Base-by-base conservation (phyloP, 2,329 filamentous ascomycete genomes). In the Macrophomina pseudophaseolina region DNA sequence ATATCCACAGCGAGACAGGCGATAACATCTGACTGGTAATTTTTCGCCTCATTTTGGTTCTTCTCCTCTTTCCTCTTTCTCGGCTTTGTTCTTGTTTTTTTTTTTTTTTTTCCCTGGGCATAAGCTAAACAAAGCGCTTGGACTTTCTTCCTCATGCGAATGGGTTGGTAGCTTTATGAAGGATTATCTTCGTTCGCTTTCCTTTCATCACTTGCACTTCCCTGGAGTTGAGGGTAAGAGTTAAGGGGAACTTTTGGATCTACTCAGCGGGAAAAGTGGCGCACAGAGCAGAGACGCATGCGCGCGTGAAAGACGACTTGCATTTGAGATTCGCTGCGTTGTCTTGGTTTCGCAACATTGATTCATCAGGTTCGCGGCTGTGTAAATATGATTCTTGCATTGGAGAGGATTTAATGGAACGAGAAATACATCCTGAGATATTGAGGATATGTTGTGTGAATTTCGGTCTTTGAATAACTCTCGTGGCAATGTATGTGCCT, bases 181-280 rank as follows among this genome's bases (percentile, higher is more conserved):
- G 46, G 14, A 28, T 52, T 11, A 52, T 32, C 35, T 28, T 54
- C 6, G 30, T 23, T 49, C 5, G 30, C 33, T 38, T 23, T 49
- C 23, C 28, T n/a, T 30, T 49, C 18, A 7, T 62, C 42, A 28
- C 16, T 35, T 62, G 58, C 58, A 62, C 58, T 62, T 62, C 58
- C 44, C 58, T 62, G 58, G 58, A 62, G 58, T 62, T 62, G 58
- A 44, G 23, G 23, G 23, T 23, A 23, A 38, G 49, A 62, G 38
- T 35, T 8, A 23, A 18, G 53, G 38, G 53, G 30, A 28, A 23
- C 23, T 23, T 23, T 30, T 44, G 38, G 18, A 18, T 23, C 35
- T 3, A 44, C 35, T 38, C 18, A 58, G 38, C 30, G n/a, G 11
- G 23, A 11, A 44, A 12, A 44, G 12, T 12, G 6, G 7, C 35